These are phyloP conservation scores for Geotrichum aggregatum DNA, from an alignment of 1,139 yeast genomes.

Conservation along the genomic window DNA sequence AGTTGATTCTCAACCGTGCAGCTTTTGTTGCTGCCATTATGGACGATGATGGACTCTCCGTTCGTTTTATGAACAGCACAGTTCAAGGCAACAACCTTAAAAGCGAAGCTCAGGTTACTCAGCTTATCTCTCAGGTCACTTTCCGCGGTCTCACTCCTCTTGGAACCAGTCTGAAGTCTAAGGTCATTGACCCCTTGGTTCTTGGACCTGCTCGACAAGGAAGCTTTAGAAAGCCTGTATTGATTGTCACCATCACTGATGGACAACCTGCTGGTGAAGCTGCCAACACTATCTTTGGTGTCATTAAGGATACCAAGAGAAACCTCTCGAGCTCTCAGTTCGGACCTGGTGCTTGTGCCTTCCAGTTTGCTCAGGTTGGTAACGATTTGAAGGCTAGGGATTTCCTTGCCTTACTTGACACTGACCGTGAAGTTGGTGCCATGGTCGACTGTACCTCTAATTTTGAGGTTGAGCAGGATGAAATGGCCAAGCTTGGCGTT, in stretches of 20 bases:
- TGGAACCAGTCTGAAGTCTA: slow-evolving; percentile 32
- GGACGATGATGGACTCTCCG: slow-evolving; percentile 37
- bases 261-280: slow-evolving; percentile 40
- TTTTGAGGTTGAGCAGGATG: slow-evolving; percentile 39
- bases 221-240: slow-evolving; percentile 33
- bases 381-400: slow-evolving; percentile 38
- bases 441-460: slow-evolving; percentile 38
- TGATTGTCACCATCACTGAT: slow-evolving; percentile 36
- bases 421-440: slow-evolving; percentile 35
- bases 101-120: slow-evolving; percentile 32
- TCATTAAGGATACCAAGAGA: slow-evolving; percentile 33
- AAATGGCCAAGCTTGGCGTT: slow-evolving; percentile 37
- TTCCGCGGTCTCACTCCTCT: slow-evolving; percentile 38
- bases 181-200: slow-evolving; percentile 36
- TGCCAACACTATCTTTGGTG: slow-evolving; percentile 30
- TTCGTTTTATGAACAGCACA: slow-evolving; percentile 36
- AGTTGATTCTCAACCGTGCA: slow-evolving; percentile 34
- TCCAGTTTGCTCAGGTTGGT: slow-evolving; percentile 40
- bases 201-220: slow-evolving; percentile 32
- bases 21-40: slow-evolving; percentile 36
- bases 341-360: slow-evolving; percentile 37
- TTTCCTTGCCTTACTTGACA: slow-evolving; percentile 33
- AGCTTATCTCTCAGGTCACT: slow-evolving; percentile 30
- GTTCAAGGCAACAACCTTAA: slow-evolving; percentile 33
- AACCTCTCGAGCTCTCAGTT: slow-evolving; percentile 28